A percentile compares a stretch with the other conserved stretches of the same genome.
These are phyloP conservation scores for Strombidium stylifer DNA, from an alignment of 73 alveolate species.

Conservation along the genomic window DNA sequence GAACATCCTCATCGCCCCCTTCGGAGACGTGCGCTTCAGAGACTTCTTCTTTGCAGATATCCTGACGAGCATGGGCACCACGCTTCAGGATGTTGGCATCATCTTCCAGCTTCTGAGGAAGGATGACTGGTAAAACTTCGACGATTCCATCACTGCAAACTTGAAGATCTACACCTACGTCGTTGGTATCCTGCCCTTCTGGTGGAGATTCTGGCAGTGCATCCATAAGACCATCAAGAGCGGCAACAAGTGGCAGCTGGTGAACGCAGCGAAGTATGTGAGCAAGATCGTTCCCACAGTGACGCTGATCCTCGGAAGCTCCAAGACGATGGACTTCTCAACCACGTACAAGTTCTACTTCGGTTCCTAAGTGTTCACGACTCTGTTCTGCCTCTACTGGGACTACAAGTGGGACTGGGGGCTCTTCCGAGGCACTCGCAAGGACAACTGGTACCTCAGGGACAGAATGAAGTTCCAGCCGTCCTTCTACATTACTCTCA, in stretches of 20 bases:
- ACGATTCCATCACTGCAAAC: neutral
- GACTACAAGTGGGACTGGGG: constrained; percentile 7
- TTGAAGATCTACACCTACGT: neutral
- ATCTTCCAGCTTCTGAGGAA: constrained; percentile 18
- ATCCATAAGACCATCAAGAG: constrained; percentile 10
- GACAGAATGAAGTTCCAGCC: neutral
- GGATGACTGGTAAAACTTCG: constrained; percentile 17
- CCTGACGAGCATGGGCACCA: constrained; percentile 53
- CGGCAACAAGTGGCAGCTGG: constrained; percentile 23
- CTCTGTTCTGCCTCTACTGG: neutral
- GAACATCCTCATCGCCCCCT: constrained; percentile 38
- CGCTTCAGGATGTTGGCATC: constrained; percentile 43
- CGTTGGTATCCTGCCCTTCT: constrained; percentile 26
- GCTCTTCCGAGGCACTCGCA: neutral
- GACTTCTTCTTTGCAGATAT: constrained; percentile 65
- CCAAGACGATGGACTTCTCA: neutral
- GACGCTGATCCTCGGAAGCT: constrained; percentile 1
- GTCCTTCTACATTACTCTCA: neutral
- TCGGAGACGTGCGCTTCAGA: constrained; percentile 48
- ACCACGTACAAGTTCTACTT: neutral
- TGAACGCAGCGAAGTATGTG: constrained; percentile 44
- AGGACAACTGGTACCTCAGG: neutral
- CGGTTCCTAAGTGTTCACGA: neutral
- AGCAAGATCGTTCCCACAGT: constrained; percentile 5
- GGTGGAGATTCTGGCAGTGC: constrained; percentile 38